Percentiles rank a stretch among this genome's conserved stretches.
These are phyloP conservation scores for Trichothecium sympodiale DNA, from an alignment of 2,329 filamentous ascomycete species.

Conservation along the genomic window DNA sequence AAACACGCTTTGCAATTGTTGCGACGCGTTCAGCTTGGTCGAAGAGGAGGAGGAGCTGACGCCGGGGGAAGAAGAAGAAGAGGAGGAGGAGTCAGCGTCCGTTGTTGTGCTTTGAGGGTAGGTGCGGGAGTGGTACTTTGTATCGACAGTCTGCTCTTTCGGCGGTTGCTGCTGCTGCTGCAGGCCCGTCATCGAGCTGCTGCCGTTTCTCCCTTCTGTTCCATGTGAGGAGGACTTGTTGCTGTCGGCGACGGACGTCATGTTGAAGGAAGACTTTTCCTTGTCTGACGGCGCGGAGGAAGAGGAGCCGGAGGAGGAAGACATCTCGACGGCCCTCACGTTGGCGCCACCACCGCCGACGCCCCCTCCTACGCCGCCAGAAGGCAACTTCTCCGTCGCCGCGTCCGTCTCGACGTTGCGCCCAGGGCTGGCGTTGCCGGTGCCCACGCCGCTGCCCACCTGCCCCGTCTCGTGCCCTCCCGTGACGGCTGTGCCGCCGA, in stretches of 20 bases:
- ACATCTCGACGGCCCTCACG: constrained; percentile 16
- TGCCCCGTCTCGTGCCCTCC: constrained; percentile 18
- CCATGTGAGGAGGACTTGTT: too few relatives aligned
- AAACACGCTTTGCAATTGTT: constrained; percentile 12
- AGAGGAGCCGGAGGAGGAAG: background rate
- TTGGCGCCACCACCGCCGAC: constrained; percentile 16
- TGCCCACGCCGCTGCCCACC: constrained; percentile 7
- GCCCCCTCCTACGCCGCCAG: constrained; percentile 21
- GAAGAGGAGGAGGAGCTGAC: background rate
- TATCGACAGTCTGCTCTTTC: background rate
- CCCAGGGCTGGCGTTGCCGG: constrained; percentile 7
- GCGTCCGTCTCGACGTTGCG: constrained; percentile 10
- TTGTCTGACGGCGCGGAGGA: background rate
- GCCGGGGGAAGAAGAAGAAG: background rate
- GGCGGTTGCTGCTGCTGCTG: background rate
- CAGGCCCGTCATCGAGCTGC: too few relatives aligned
- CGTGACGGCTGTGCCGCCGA: constrained; percentile 17
- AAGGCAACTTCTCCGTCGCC: constrained; percentile 18
- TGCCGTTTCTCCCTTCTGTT: too few relatives aligned
- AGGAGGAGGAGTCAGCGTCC: background rate
- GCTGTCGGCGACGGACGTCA: background rate
- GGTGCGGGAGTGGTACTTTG: too few relatives aligned
- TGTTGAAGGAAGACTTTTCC: background rate
- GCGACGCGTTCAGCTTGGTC: constrained; percentile 1
- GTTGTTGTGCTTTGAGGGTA: background rate